These are phyloP conservation scores for Spergularia bocconei DNA, from an alignment of 148 eudicot species.

Conservation along the genomic window DNA sequence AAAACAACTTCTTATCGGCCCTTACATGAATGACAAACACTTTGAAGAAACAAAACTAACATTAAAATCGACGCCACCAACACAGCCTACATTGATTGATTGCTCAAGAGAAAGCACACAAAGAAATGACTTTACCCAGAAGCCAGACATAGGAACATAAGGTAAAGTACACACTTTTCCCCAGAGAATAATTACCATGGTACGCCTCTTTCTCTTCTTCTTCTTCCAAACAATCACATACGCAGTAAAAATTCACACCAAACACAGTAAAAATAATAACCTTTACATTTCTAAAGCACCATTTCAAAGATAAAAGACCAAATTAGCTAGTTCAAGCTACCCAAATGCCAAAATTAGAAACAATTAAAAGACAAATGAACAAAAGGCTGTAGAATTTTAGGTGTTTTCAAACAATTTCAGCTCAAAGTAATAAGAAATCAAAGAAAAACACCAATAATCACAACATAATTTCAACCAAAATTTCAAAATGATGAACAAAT, in stretches of 20 bases:
- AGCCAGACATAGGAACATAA: background rate
- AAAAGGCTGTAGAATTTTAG: slow-evolving; percentile 11
- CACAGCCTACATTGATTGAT: background rate
- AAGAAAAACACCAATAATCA: background rate
- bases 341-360: background rate
- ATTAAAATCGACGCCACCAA: background rate
- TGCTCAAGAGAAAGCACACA: background rate
- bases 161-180: background rate
- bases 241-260: background rate
- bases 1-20: background rate
- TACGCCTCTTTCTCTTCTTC: background rate
- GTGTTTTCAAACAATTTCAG: background rate
- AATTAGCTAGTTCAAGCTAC: background rate
- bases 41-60: background rate
- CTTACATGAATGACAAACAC: background rate
- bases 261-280: background rate
- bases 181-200: background rate
- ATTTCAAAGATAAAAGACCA: background rate
- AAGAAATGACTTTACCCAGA: background rate
- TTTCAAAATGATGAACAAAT: background rate
- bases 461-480: background rate
- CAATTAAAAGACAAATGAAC: slow-evolving; percentile 10
- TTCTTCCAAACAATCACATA: slow-evolving; percentile 5
- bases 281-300: background rate
- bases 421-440: background rate